Evolutionary conservation across 768 basidiomycete genomes (phyloP).

Genomic region (Mycena capillaripes): DNA sequence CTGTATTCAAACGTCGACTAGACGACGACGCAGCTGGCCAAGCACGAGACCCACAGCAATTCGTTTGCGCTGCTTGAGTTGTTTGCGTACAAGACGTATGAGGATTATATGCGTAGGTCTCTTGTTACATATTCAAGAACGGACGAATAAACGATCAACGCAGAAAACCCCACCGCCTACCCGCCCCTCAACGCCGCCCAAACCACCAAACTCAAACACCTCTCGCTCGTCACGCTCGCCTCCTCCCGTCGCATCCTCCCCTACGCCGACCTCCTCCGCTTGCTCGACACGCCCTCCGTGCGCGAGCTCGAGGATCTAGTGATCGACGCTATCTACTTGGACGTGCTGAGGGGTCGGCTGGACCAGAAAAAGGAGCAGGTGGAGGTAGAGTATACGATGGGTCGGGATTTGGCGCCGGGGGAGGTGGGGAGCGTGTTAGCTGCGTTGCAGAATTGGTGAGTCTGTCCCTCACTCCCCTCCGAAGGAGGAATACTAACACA

Average conservation of each 20-base stretch:
- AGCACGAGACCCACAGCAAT: conserved; percentile 72
- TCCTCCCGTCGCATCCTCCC: conserved; percentile 84
- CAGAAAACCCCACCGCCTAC: conserved; percentile 76
- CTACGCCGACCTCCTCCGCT: conserved; percentile 78
- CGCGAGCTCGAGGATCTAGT: conserved; percentile 96
- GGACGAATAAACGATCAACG: not conserved
- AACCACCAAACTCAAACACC: conserved; percentile 90
- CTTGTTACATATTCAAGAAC: not conserved
- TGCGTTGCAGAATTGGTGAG: conserved; percentile 78
- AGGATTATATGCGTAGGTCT: conserved; percentile 81
- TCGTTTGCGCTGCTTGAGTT: conserved; percentile 80
- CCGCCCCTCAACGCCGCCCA: conserved; percentile 83
- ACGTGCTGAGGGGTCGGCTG: conserved; percentile 90
- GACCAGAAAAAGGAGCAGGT: conserved; percentile 93
- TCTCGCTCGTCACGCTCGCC: conserved; percentile 91
- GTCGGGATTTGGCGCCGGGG: conserved; percentile 89
- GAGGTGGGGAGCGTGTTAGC: conserved; percentile 71
- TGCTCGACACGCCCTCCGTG: conserved; percentile 82
- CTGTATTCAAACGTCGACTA: too few relatives aligned
- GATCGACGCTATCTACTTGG: conserved; percentile 96
- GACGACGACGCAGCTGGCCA: conserved; percentile 73
- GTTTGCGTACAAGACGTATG: conserved; percentile 92
- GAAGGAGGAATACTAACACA: conserved; percentile 23
- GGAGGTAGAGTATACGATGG: conserved; percentile 94
- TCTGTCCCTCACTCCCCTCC: conserved; percentile 6